A percentile compares a stretch with the other conserved stretches of the same genome.
These are phyloP conservation scores for Ormosia semicastrata DNA, from an alignment of 306 rosid genomes.

Conservation along the genomic window DNA sequence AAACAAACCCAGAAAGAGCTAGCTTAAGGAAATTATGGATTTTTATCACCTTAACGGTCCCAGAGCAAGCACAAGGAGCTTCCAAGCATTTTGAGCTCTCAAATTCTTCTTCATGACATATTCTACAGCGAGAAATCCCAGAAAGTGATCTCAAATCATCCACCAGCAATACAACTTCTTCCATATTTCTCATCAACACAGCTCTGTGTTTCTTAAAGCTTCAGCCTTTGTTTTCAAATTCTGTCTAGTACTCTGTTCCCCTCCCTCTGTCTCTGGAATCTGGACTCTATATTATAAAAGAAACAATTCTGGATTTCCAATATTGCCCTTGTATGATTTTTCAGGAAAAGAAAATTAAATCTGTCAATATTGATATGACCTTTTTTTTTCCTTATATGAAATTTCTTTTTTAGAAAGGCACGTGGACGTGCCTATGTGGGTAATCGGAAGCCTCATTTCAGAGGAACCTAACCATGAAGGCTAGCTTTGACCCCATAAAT, in stretches of 20 bases:
- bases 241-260: background rate
- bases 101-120: constrained; percentile 88
- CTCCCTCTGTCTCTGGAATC: constrained; percentile 15
- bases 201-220: constrained; percentile 9
- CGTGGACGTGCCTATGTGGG: background rate
- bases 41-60: constrained; percentile 77
- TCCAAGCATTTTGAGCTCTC: constrained; percentile 66
- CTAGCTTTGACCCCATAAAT: constrained; percentile 16
- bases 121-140: constrained; percentile 64
- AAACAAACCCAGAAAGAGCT: background rate
- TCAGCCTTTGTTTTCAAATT: constrained; percentile 27
- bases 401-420: background rate
- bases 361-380: background rate
- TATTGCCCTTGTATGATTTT: constrained; percentile 43
- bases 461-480: background rate
- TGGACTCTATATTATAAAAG: constrained; percentile 34
- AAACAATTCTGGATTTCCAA: constrained; percentile 32
- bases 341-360: background rate
- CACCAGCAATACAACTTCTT: constrained; percentile 54
- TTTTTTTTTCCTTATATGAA: background rate
- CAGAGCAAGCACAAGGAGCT: constrained; percentile 97
- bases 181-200: constrained; percentile 44
- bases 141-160: constrained; percentile 56
- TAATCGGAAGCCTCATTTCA: background rate
- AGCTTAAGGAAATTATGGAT: background rate